phyloP scores from a whole-genome alignment of 768 basidiomycete species.

The Rhodotorula toruloides region DNA sequence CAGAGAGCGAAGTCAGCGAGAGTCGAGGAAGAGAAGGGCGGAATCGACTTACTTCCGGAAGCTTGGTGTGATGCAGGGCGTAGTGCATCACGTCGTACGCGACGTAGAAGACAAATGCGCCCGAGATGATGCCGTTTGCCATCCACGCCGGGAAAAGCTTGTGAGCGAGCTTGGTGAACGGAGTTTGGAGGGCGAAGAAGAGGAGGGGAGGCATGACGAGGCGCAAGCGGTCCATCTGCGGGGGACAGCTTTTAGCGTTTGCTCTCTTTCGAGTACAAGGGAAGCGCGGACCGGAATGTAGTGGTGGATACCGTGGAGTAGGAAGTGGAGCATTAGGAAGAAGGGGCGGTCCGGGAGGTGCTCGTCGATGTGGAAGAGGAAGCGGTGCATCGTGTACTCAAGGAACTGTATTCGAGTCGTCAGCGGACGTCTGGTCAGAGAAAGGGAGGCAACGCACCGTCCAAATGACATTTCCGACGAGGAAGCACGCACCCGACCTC shows the following conservation, averaged over 20 bases:
- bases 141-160: slow-evolving; percentile 71
- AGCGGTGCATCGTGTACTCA: slow-evolving; percentile 88
- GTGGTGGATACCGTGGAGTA: slow-evolving; percentile 93
- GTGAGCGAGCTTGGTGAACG: slow-evolving; percentile 82
- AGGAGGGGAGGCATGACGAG: slow-evolving; percentile 94
- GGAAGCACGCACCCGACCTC: slow-evolving; percentile 64
- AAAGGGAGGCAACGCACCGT: slow-evolving; percentile 53
- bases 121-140: slow-evolving; percentile 87
- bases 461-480: slow-evolving; percentile 84
- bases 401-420: slow-evolving; percentile 17
- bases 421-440: background rate
- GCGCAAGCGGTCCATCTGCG: slow-evolving; percentile 55
- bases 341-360: slow-evolving; percentile 73
- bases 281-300: slow-evolving; percentile 69
- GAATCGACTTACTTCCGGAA: background rate
- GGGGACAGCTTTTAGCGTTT: background rate
- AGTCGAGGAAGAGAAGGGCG: slow-evolving; percentile 56
- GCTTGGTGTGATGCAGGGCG: slow-evolving; percentile 38
- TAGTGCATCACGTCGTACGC: slow-evolving; percentile 45
- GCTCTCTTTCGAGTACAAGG: too few species aligned
- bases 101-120: slow-evolving; percentile 56
- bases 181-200: slow-evolving; percentile 69
- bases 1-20: slow-evolving; percentile 82
- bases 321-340: slow-evolving; percentile 81
- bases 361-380: slow-evolving; percentile 92